Base-by-base conservation (phyloP, 805 yeast genomes). In the Jamesozyma jinghongensis region DNA sequence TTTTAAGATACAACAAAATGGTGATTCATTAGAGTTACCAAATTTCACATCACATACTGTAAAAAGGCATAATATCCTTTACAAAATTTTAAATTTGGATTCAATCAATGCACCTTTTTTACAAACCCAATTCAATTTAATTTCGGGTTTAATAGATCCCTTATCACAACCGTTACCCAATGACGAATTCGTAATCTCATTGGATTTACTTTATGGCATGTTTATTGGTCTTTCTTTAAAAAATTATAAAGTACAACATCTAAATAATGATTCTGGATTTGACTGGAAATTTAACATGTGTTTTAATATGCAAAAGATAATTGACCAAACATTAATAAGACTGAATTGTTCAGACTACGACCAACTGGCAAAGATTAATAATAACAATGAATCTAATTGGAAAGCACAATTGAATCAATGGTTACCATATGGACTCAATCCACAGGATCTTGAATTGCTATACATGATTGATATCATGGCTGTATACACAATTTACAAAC, bases 101-200 rank as follows among this genome's bases (percentile, higher is more conserved):
- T 31, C 44, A n/a, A 32, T 45, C 3, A 40, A 43, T 25, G 32
- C 44, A 8, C 59, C 62, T 16, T 38, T 56, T 14, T 31, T 57
- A 20, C 18, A 39, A 14, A 32, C 42, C 10, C 59, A 54, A 38
- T 59, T 56, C 38, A 44, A 46, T 5, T 47, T 61, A 0, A 39
- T 73, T 3, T 56, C 71, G 2, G 52, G 66, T 0, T 47, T 75
- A 36, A 65, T 67, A 6, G 88, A 82, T 54, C 85, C 87, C 2
- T 65, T 71, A 49, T 78, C 87, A 1, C 85, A 80, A 49, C 87
- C 92, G 0, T 69, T 71, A 20, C 83, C 79, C 32, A 69, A 68
- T 19, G 81, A 76, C 41, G 57, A 62, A 11, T 61, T 66, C 40
- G 62, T 77, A 1, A 62, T 79, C 14, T 79, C 85, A 8, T 56